Evolutionary conservation across 192 early-diverging fungal genomes (phyloP).

Genomic region (Umbelopsis vinacea): DNA sequence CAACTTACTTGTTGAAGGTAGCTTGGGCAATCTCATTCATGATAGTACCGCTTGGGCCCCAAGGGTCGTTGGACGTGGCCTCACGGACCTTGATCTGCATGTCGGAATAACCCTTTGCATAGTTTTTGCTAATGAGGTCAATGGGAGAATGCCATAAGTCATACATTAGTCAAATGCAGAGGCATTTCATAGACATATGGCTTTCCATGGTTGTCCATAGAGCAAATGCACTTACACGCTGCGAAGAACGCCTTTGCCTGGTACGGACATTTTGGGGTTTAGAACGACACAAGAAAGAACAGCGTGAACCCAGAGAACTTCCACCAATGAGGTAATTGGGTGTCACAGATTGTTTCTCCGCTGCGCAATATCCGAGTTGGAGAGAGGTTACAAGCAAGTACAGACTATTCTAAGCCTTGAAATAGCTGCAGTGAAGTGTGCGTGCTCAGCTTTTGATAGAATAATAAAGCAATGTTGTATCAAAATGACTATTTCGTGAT

Average conservation of each 20-base stretch:
- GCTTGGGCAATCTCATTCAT: constrained; percentile 89
- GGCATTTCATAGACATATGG: neutral
- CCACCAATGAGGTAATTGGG: constrained; percentile 3
- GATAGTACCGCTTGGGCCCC: constrained; percentile 73
- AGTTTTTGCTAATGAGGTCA: constrained; percentile 71
- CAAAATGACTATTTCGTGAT: too few relatives aligned
- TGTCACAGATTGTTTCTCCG: constrained; percentile 10
- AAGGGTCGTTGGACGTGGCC: constrained; percentile 81
- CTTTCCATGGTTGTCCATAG: neutral
- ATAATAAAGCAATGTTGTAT: too few relatives aligned
- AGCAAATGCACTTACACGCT: constrained; percentile 28
- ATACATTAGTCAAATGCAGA: neutral
- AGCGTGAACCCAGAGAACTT: neutral
- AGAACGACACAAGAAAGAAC: neutral
- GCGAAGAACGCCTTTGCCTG: constrained; percentile 42
- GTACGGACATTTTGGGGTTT: constrained; percentile 21
- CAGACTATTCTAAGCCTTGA: too few relatives aligned
- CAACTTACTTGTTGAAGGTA: constrained; percentile 85
- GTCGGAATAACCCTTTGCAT: constrained; percentile 89
- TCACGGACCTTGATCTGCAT: constrained; percentile 90
- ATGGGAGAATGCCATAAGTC: neutral
- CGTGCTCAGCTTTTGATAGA: neutral
- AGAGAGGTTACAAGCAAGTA: neutral
- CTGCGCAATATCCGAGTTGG: neutral
- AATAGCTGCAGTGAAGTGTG: neutral